Conservation (phyloP, 192 early-diverging fungal genomes). For the Dispira simplex region DNA sequence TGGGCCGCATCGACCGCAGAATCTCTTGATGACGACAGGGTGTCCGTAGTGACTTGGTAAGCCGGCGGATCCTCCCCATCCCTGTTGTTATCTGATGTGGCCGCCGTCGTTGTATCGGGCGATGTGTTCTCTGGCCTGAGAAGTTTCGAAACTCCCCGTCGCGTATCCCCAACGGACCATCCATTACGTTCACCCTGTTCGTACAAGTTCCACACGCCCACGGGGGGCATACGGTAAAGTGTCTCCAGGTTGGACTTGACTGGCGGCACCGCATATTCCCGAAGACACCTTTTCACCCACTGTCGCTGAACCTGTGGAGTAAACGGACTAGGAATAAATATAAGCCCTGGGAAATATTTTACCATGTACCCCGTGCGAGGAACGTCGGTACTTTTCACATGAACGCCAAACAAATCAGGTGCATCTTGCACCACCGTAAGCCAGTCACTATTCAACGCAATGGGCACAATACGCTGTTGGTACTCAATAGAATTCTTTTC, state of each 20-base stretch:
- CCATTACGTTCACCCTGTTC: conserved; percentile 14
- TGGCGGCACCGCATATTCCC: conserved; percentile 58
- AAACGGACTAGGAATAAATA: conserved; percentile 67
- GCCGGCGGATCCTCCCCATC: background rate
- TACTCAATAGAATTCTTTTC: conserved; percentile 5
- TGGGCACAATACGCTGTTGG: conserved; percentile 14
- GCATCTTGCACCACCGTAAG: background rate
- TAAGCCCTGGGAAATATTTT: conserved; percentile 39
- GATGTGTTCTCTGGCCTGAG: background rate
- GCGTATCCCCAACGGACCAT: background rate
- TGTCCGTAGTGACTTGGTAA: background rate
- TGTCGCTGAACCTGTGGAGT: conserved; percentile 49
- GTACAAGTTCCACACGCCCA: conserved; percentile 43
- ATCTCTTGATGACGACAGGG: background rate
- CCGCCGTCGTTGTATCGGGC: background rate
- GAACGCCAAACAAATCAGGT: background rate
- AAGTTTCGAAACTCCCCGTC: background rate
- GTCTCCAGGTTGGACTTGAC: conserved; percentile 83
- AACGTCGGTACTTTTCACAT: background rate
- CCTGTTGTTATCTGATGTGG: background rate
- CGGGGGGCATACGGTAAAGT: conserved; percentile 51
- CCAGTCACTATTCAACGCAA: background rate
- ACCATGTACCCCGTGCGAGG: conserved; percentile 15
- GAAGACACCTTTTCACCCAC: conserved; percentile 55
- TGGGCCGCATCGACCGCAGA: conserved; percentile 9